phyloP scores from a whole-genome alignment of 805 yeast genomes.

The Kodamaea nitidulidarum region DNA sequence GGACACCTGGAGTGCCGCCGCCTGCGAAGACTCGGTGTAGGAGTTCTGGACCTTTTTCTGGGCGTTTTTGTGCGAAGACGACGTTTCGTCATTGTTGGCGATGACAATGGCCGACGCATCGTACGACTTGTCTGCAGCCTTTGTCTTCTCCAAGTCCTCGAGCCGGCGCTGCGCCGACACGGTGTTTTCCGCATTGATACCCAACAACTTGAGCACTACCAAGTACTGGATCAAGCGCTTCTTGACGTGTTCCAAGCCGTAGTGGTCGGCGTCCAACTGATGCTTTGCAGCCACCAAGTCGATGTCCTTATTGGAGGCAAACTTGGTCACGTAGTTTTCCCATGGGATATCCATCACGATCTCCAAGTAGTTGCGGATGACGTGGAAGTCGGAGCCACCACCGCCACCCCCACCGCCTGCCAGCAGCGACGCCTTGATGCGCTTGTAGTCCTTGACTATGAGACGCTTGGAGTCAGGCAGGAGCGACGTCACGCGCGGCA shows the following conservation, averaged over 20 bases:
- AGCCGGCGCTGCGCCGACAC: conserved; percentile 4
- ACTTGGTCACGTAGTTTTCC: conserved; percentile 35
- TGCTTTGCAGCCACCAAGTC: conserved; percentile 43
- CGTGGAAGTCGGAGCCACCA: conserved; percentile 58
- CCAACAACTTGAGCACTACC: conserved; percentile 65
- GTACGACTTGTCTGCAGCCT: conserved; percentile 1
- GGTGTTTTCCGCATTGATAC: conserved; percentile 30
- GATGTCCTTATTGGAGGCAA: conserved; percentile 39
- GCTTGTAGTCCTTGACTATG: conserved; percentile 47
- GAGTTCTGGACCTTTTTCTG: conserved; percentile 16
- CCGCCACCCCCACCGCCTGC: conserved; percentile 41
- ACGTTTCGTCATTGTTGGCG: conserved; percentile 35
- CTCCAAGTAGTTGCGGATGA: conserved; percentile 60
- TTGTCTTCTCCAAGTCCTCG: conserved; percentile 5
- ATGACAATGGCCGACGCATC: conserved; percentile 21
- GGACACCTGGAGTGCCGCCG: conserved; percentile 19
- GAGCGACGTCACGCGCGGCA: conserved; percentile 32
- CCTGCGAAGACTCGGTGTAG: conserved; percentile 12
- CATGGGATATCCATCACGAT: conserved; percentile 65
- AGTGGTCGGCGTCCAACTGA: conserved; percentile 40
- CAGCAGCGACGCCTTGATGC: conserved; percentile 45
- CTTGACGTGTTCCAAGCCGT: conserved; percentile 54
- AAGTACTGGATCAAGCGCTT: conserved; percentile 72
- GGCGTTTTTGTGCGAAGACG: conserved; percentile 22
- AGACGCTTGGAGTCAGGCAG: conserved; percentile 38